A percentile compares a stretch with the other conserved stretches of the same genome.
Conservation (phyloP, 2,329 filamentous ascomycete genomes). For the Colletotrichum sp. region DNA sequence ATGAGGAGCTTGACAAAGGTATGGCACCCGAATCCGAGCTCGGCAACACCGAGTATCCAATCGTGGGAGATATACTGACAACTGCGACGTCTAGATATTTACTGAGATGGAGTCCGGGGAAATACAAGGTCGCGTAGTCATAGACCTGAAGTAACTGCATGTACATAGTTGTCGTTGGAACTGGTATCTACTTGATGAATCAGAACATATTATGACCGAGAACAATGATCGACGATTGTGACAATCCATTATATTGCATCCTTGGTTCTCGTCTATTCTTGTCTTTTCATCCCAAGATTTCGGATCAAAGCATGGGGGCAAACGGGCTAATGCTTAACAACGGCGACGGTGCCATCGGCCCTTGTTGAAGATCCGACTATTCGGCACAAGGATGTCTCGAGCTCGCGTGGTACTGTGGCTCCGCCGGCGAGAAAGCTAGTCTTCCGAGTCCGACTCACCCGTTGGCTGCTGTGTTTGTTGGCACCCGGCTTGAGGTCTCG, state of each 20-base stretch:
- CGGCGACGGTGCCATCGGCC: neutral
- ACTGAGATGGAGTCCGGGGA: conserved; percentile 14
- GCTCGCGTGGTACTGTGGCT: neutral
- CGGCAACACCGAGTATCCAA: neutral
- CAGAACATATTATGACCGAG: neutral
- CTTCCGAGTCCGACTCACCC: neutral
- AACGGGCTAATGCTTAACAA: neutral
- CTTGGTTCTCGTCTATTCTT: neutral
- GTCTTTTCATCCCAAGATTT: neutral
- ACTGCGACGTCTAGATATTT: neutral
- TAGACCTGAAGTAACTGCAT: conserved; percentile 5
- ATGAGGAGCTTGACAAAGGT: conserved; percentile 20
- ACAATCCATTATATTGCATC: neutral
- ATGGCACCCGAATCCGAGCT: neutral
- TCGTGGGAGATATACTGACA: neutral
- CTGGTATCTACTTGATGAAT: neutral
- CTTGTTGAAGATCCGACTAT: neutral
- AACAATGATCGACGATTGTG: neutral
- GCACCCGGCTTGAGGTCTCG: neutral
- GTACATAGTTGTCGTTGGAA: neutral
- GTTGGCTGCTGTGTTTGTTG: neutral
- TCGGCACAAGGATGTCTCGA: neutral
- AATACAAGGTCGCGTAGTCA: conserved; percentile 18
- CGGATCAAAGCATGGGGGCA: neutral
- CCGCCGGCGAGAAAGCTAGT: neutral